phyloP scores from a whole-genome alignment of 768 basidiomycete genomes.

The Mrakia blollopis region DNA sequence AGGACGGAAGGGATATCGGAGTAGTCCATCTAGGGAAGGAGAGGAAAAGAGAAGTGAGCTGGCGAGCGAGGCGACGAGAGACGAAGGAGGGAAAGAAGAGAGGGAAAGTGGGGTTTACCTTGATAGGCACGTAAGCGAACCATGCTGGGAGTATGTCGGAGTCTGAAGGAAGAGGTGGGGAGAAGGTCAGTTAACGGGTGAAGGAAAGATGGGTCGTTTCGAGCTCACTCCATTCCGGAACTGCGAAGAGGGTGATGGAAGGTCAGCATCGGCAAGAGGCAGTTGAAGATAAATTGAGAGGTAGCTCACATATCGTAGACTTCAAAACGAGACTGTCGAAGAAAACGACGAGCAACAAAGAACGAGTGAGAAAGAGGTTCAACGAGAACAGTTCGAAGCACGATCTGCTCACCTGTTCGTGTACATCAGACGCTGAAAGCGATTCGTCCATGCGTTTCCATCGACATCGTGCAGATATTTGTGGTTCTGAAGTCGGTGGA shows the following conservation, averaged over 20 bases:
- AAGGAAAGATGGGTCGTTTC: background rate
- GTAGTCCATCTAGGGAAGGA: conserved; percentile 13
- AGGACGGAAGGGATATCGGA: conserved; percentile 27
- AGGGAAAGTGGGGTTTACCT: background rate
- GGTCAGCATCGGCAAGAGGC: background rate
- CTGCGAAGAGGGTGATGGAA: background rate
- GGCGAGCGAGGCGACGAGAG: background rate
- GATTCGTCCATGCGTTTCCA: conserved; percentile 32
- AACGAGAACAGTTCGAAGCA: background rate
- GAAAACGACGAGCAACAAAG: background rate
- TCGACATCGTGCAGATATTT: conserved; percentile 30
- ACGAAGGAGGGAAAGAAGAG: background rate
- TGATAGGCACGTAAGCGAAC: conserved; percentile 28
- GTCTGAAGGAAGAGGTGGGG: background rate
- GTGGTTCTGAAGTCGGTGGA: conserved; percentile 2
- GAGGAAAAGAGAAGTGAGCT: background rate
- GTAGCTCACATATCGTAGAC: conserved; percentile 18
- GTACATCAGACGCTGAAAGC: conserved; percentile 26
- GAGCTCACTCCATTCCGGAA: conserved; percentile 23
- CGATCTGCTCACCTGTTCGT: background rate
- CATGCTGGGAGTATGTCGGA: conserved; percentile 22
- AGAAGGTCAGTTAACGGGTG: background rate
- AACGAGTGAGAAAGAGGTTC: background rate
- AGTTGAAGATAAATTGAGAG: background rate
- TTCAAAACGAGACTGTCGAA: conserved; percentile 17